Base-by-base conservation (phyloP, 1,284 basidiomycete species). In the Agroathelia rolfsii region DNA sequence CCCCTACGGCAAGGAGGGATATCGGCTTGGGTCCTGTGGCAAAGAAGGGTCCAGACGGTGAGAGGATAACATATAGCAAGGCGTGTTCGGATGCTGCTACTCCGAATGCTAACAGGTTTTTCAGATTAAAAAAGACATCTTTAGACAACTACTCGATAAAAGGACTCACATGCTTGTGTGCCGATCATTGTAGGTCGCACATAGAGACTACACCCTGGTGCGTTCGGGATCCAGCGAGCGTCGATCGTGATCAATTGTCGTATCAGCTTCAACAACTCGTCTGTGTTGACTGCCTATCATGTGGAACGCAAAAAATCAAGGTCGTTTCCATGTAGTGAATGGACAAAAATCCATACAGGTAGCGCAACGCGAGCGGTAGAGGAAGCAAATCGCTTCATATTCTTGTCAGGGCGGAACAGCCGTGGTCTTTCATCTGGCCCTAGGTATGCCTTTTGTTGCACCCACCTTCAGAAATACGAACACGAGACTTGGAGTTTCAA, bases 121-220 rank as follows among this genome's bases (percentile, higher is more conserved):
- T 16, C 27, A 14, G 20, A n/a, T 21, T 27, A 31, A 16, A 12
- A 13, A 10, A 32, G 22, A 16, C 16, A 17, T 20, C 7, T 21
- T 14, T n/a, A 34, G 22, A 27, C 24, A 27, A 20, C 19, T n/a
- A 35, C 31, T 18, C 16, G 17, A 23, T 24, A 23, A 28, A 31
- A 28, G 19, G 5, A 49, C 62, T 25, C 40, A 71, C 75, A 55
- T 6, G 74, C 52, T 14, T 81, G 75, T 0, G 89, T 90, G 11
- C 86, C 88, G 47, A 92, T 89, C 45, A 90, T 62, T 2, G 82
- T 85, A 1, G 86, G 87, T 10, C 81, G 71, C 39, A 89, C 65
- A 56, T 90, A 92, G 23, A 92, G 60, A 35, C 78, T 80, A 51
- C 82, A 72, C 7, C 78, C 85, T 2, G 70, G 64, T 3, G 61